phyloP scores from a whole-genome alignment of 768 basidiomycete species.

The Mycena albidolilacea region DNA sequence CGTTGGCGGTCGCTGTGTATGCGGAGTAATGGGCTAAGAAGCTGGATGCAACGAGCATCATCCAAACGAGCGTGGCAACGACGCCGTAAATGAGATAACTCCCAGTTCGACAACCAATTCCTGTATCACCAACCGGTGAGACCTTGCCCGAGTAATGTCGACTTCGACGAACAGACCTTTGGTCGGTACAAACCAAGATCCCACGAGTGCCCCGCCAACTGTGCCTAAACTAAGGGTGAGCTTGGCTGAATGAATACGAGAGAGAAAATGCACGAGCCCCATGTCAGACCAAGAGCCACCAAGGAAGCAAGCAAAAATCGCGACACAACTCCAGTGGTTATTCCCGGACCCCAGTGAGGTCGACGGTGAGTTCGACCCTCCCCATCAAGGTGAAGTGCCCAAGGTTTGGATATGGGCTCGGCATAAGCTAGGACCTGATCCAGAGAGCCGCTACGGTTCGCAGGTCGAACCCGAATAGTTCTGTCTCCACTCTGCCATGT shows the following conservation, averaged over 20 bases:
- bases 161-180: slow-evolving; percentile 20
- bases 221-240: slow-evolving; percentile 28
- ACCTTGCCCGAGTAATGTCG: not conserved
- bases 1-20: slow-evolving; percentile 19
- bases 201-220: slow-evolving; percentile 40
- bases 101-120: slow-evolving; percentile 51
- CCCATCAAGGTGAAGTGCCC: slow-evolving; percentile 8
- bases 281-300: slow-evolving; percentile 40
- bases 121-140: slow-evolving; percentile 28
- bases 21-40: slow-evolving; percentile 44
- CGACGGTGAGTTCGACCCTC: not conserved
- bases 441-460: slow-evolving; percentile 29
- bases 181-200: slow-evolving; percentile 40
- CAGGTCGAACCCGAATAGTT: slow-evolving; percentile 25
- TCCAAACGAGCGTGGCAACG: slow-evolving; percentile 52
- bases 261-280: slow-evolving; percentile 18
- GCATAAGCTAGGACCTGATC: slow-evolving; percentile 31
- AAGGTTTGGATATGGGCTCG: slow-evolving; percentile 3
- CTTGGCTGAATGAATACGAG: not conserved
- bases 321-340: slow-evolving; percentile 18
- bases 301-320: slow-evolving; percentile 39
- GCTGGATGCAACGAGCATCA: slow-evolving; percentile 48
- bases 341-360: slow-evolving; percentile 27
- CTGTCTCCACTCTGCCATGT: slow-evolving; percentile 38
- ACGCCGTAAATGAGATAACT: slow-evolving; percentile 49